Evolutionary conservation across 2,329 filamentous ascomycete species (phyloP).

Genomic region (Sclerotinia borealis): DNA sequence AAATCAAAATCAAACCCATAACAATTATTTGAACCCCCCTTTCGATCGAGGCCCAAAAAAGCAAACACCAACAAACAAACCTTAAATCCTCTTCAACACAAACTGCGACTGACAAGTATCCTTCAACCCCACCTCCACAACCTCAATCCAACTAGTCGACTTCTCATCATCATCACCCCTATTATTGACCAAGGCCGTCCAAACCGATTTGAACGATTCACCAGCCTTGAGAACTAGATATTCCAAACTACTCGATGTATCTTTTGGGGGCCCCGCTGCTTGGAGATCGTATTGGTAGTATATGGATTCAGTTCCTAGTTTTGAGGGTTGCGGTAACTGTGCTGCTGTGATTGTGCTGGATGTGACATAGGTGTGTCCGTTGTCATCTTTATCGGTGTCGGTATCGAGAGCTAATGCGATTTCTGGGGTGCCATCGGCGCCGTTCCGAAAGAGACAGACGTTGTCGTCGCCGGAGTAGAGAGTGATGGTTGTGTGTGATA

Average conservation of each 20-base stretch:
- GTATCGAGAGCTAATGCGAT: neutral
- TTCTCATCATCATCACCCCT: neutral
- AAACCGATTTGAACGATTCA: neutral
- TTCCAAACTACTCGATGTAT: neutral
- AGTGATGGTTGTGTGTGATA: neutral
- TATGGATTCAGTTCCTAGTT: neutral
- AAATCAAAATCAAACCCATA: too few species aligned
- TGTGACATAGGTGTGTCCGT: neutral
- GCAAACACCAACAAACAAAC: too few species aligned
- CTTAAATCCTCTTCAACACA: neutral
- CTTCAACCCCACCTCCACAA: neutral
- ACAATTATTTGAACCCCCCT: too few species aligned
- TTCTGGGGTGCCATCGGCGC: neutral
- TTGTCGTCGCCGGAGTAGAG: neutral
- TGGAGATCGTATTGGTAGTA: neutral
- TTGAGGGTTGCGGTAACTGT: neutral
- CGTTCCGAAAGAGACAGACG: neutral
- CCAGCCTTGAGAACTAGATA: neutral
- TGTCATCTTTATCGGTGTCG: neutral
- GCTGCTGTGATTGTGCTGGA: neutral
- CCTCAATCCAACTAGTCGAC: neutral
- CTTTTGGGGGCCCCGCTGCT: neutral
- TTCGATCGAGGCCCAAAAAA: too few species aligned
- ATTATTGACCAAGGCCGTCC: neutral
- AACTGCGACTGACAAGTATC: neutral